These are phyloP conservation scores for Leishmania mexicana DNA, from an alignment of 208 protist species.

Conservation along the genomic window DNA sequence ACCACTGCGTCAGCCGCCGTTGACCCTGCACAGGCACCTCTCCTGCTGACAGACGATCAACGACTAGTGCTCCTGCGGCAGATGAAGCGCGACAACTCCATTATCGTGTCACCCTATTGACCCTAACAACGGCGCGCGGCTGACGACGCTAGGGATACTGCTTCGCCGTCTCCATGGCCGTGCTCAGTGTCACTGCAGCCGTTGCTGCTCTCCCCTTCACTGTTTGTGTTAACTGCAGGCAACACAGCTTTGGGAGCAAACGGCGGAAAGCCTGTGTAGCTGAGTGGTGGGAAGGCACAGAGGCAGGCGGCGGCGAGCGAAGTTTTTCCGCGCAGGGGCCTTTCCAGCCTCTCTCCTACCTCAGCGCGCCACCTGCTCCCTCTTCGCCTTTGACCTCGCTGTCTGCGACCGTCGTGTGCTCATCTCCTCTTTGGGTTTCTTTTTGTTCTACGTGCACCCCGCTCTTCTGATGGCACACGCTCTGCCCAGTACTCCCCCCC, in stretches of 20 bases:
- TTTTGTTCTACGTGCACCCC: background rate
- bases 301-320: background rate
- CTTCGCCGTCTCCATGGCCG: background rate
- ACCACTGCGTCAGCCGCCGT: background rate
- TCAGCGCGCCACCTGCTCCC: background rate
- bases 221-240: background rate
- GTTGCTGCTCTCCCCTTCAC: background rate
- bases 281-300: background rate
- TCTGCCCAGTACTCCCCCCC: too few relatives aligned
- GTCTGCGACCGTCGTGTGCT: background rate
- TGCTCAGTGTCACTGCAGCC: background rate
- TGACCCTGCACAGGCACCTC: background rate
- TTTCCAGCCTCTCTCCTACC: background rate
- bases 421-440: background rate
- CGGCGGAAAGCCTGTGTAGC: background rate
- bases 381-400: background rate
- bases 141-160: background rate
- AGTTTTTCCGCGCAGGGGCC: background rate
- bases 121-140: background rate
- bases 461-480: too few relatives aligned
- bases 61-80: slow-evolving; percentile 26
- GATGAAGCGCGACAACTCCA: slow-evolving; percentile 24
- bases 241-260: background rate
- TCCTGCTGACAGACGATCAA: slow-evolving; percentile 22
- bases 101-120: slow-evolving; percentile 29